Conservation (phyloP, 1,284 basidiomycete species). For the Ceratobasidium sp. region DNA sequence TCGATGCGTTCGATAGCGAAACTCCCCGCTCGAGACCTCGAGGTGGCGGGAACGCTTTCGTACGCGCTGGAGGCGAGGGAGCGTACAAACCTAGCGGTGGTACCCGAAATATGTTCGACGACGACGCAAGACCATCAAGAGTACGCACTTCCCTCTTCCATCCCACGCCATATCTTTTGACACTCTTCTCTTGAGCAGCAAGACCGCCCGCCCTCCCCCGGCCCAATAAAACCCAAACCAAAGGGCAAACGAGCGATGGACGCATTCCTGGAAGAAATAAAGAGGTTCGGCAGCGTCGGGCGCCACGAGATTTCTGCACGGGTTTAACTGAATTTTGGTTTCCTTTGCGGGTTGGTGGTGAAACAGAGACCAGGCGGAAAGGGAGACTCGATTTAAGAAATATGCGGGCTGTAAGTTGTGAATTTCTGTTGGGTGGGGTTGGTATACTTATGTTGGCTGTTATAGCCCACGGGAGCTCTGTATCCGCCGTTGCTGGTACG, state of each 20-base stretch:
- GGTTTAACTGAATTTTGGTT: constrained; percentile 30
- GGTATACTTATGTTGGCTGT: background rate
- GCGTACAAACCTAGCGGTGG: constrained; percentile 64
- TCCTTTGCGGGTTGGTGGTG: background rate
- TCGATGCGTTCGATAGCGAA: constrained; percentile 87
- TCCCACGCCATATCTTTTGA: background rate
- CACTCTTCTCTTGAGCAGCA: constrained; percentile 11
- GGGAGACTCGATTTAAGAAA: constrained; percentile 85
- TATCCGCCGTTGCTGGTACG: constrained; percentile 87
- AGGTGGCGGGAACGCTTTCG: constrained; percentile 75
- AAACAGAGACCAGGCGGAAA: constrained; percentile 86
- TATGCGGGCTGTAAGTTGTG: constrained; percentile 69
- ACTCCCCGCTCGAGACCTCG: constrained; percentile 63
- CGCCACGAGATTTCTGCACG: constrained; percentile 47
- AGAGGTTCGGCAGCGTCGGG: constrained; percentile 68
- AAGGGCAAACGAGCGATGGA: constrained; percentile 96
- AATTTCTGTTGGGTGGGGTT: background rate
- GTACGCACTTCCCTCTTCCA: background rate
- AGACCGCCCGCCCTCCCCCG: constrained; percentile 70
- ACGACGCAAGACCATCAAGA: constrained; percentile 26
- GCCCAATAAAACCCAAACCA: constrained; percentile 76
- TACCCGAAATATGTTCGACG: constrained; percentile 38
- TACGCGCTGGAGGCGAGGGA: constrained; percentile 73
- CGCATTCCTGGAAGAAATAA: constrained; percentile 92
- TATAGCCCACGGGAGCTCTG: constrained; percentile 70